Evolutionary conservation across 2,329 filamentous ascomycete genomes (phyloP), one percentile per base, ranked within the genome.

Genomic region (Elsinoe fawcettii): DNA sequence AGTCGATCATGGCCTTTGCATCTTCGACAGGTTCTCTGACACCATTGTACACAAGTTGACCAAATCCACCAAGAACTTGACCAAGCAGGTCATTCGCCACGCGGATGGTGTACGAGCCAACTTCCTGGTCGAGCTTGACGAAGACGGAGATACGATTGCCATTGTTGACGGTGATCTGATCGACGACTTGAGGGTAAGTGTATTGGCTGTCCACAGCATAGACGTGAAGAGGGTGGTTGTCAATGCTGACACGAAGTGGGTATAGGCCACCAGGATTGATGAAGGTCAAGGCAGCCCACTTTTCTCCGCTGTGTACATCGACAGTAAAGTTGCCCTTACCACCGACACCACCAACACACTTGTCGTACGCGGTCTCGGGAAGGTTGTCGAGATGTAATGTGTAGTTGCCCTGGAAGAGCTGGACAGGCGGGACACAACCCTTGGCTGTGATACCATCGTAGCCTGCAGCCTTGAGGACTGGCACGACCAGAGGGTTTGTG

Each of bases 1-100:
- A 72, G 61, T 76, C 75, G 60, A 83, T 79, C 62, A 72, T 80
- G 0, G 79, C 65, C 12, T 36, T 61, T 2, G 66, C 62, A 25
- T 55, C 44, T 1, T 62, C 41, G 1, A 59, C 53, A 11, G 57
- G 59, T 18, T 66, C 54, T 14, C 30, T 49, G 7, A 59, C 53
- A 20, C 66, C 64, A 16, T 64, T 60, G 60, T 78, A 77, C 0
- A 72, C 70, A 37, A 86, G 67, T 7, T 75, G 70, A 1, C 78
- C 81, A 16, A 75, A 73, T 1, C 77, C 81, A 12, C 74, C 73
- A 27, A 85, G 72, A 56, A 84, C 73, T 64, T 86, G 83, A 9
- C 77, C 75, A 2, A 73, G 66, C 27, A 71, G 72, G 12, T 71
- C 69, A 14, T 78, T 75, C 23, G 77, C 75, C 39, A 79, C 71